phyloP scores from a whole-genome alignment of 331 rosid genomes.

The Rhamnella rubrinervis region DNA sequence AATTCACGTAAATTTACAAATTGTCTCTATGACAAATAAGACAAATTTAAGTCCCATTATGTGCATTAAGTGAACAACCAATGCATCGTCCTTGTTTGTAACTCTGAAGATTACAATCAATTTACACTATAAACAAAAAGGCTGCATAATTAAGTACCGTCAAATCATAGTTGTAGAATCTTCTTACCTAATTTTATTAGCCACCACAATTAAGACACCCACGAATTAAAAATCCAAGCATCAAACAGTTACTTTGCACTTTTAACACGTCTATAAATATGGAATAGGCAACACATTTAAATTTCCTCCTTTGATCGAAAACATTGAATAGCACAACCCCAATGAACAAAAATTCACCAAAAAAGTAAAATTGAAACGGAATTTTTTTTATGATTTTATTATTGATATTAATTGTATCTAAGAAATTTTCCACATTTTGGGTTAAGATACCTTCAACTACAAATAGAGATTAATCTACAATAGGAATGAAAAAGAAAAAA shows the following conservation, averaged over 20 bases:
- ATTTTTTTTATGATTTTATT: slow-evolving; percentile 34
- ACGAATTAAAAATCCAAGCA: background rate
- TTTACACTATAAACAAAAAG: background rate
- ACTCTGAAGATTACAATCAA: background rate
- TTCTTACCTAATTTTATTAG: background rate
- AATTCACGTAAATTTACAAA: background rate
- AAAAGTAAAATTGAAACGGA: slow-evolving; percentile 4
- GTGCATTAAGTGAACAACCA: background rate
- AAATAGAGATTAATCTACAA: slow-evolving; percentile 40
- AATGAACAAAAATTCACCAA: background rate
- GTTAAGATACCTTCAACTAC: slow-evolving; percentile 30
- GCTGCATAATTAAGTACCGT: no score
- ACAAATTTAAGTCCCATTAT: background rate
- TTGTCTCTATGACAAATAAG: no score
- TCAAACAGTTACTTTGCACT: background rate
- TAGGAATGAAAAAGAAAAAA: background rate
- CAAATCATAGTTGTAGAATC: background rate
- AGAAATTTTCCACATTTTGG: slow-evolving; percentile 28
- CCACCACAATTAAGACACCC: background rate
- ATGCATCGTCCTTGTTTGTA: background rate
- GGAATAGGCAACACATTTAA: background rate
- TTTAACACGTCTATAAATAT: background rate
- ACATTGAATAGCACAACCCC: background rate
- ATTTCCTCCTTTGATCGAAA: background rate
- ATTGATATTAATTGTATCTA: slow-evolving; percentile 34